Evolutionary conservation across 148 eudicot species (phyloP).

Genomic region (Tetragonia tetragonoides): DNA sequence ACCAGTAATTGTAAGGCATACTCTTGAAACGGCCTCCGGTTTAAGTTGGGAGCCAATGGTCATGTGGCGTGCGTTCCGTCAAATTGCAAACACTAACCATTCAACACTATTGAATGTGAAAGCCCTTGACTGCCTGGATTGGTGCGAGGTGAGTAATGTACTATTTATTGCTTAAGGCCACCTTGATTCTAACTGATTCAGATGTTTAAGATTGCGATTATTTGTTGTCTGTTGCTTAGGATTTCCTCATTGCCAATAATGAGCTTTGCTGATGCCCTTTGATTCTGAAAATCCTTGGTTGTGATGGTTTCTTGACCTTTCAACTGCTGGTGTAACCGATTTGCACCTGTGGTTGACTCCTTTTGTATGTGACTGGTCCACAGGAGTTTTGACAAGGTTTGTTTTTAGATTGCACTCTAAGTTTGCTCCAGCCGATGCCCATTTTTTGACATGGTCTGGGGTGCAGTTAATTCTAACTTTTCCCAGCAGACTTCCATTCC

Average conservation of each 20-base stretch:
- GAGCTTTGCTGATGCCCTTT: neutral
- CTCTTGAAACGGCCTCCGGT: conserved; percentile 50
- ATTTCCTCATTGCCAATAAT: neutral
- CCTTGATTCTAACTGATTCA: neutral
- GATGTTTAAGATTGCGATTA: neutral
- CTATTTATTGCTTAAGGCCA: neutral
- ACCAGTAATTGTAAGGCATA: conserved; percentile 50
- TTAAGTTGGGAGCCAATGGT: conserved; percentile 77
- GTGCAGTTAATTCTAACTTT: too few relatives aligned
- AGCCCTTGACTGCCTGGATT: conserved; percentile 58
- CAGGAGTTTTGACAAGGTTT: too few relatives aligned
- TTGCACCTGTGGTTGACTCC: neutral
- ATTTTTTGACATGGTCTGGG: too few relatives aligned
- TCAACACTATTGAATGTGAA: conserved; percentile 31
- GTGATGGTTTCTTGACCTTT: conserved; percentile 1
- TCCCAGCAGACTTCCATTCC: too few relatives aligned
- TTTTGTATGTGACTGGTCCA: too few relatives aligned
- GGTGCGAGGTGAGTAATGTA: conserved; percentile 50
- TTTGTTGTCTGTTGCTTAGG: neutral
- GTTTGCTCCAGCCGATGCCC: too few relatives aligned
- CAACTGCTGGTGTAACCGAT: neutral
- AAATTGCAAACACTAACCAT: conserved; percentile 30
- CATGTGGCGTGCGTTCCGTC: conserved; percentile 74
- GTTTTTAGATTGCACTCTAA: too few relatives aligned
- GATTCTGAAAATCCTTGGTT: neutral